Base-by-base conservation (phyloP, 257 asterid species). In the Plantago major region DNA sequence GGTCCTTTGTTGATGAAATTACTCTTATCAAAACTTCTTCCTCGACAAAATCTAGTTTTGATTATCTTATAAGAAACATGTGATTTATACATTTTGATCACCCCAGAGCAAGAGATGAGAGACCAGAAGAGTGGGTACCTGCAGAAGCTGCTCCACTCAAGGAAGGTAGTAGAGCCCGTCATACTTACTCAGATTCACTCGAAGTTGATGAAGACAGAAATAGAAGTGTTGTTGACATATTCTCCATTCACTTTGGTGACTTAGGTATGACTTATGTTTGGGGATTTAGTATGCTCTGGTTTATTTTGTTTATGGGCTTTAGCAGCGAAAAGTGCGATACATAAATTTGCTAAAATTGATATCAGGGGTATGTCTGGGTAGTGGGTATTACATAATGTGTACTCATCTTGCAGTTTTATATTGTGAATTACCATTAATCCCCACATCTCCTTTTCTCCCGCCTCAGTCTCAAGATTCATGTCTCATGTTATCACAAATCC, bases 61-160 rank as follows among this genome's bases (percentile, higher is more conserved):
- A 54, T 11, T 11, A 16, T 5, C 26, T 3, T 11, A 59, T 54
- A 53, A 16, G 44, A 62, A 17, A 47, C 55, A 26, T 49, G 26
- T n/a, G 57, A 16, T 26, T 54, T 48, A 50, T 15, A 37, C 14
- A 45, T 60, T 65, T 48, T 45, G 49, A 61, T 55, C 49, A 11
- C 14, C 18, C 40, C 81, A 92, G 99, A 61, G 66, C 59, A 74
- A 86, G 94, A 79, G 66, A 73, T 43, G 91, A 86, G 78, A 86
- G 99, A 78, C 97, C 99, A 12, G 89, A 75, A 66, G 97, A 92
- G 11, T 89, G 99, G 99, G 99, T 89, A 63, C 99, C 99, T 11
- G 75, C 71, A 46, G 95, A 89, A 75, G 56, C 52, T 66, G 64
- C 71, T 54, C 57, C 74, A 38, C 14, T 16, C 62, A 51, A 38